A percentile compares a stretch with the other conserved stretches of the same genome.
Evolutionary conservation across 306 rosid species (phyloP).

Genomic region (Dalbergia cochinchinensis): DNA sequence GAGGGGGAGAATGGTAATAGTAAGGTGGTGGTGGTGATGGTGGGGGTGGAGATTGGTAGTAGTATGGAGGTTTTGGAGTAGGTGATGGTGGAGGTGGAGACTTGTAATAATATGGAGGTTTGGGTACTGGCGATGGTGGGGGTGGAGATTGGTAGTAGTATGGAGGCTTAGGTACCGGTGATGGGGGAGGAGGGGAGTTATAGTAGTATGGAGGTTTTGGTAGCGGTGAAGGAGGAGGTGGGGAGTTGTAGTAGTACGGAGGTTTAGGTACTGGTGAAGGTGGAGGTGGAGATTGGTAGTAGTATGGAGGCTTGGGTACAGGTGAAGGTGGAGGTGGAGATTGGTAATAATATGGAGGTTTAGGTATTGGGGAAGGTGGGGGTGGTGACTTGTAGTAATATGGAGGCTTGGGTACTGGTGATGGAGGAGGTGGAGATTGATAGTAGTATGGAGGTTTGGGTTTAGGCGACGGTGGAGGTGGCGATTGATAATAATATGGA

Average conservation of each 20-base stretch:
- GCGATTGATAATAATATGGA: conserved; percentile 47
- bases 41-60: conserved; percentile 43
- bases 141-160: conserved; percentile 59
- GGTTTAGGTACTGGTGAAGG: conserved; percentile 36
- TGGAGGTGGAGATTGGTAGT: conserved; percentile 61
- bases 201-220: conserved; percentile 34
- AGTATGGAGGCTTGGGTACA: not conserved
- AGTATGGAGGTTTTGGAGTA: not conserved
- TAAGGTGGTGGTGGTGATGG: conserved; percentile 26
- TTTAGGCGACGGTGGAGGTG: conserved; percentile 43
- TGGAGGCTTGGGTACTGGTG: conserved; percentile 35
- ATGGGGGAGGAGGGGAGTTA: conserved; percentile 52
- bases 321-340: conserved; percentile 58
- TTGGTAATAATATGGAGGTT: conserved; percentile 1
- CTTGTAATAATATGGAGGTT: conserved; percentile 24
- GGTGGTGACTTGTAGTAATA: conserved; percentile 34
- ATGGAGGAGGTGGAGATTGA: conserved; percentile 64
- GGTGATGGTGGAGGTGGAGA: conserved; percentile 35
- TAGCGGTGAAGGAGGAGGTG: conserved; percentile 39
- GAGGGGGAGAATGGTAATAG: conserved; percentile 47
- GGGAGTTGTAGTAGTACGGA: conserved; percentile 32
- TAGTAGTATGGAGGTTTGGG: conserved; percentile 40
- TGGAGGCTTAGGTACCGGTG: conserved; percentile 35
- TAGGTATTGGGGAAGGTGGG: conserved; percentile 3
- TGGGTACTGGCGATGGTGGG: conserved; percentile 9